Percentiles rank a stretch among this genome's conserved stretches.
Evolutionary conservation across 768 basidiomycete genomes (phyloP).

Genomic region (Favolaschia claudopus): DNA sequence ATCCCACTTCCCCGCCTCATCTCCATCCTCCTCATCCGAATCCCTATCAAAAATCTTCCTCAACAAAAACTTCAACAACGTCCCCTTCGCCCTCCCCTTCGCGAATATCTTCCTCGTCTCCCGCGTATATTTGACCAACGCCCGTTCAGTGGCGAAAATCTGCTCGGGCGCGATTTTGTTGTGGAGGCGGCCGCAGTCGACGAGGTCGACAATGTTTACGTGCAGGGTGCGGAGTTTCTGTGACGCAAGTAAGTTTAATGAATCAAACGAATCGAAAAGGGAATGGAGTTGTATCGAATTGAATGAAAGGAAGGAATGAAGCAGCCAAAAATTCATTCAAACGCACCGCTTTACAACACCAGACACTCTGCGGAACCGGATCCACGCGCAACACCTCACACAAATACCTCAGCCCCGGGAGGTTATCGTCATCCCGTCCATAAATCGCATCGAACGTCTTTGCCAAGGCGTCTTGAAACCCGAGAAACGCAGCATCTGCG

Average conservation of each 20-base stretch:
- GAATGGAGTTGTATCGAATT: too few relatives aligned
- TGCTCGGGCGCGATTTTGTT: not conserved
- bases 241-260: too few relatives aligned
- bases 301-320: not conserved
- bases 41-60: not conserved
- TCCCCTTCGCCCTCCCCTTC: not conserved
- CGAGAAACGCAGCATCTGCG: slow-evolving; percentile 20
- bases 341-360: not conserved
- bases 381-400: slow-evolving; percentile 34
- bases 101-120: not conserved
- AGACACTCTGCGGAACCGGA: slow-evolving; percentile 27
- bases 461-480: slow-evolving; percentile 39
- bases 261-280: too few relatives aligned
- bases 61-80: not conserved
- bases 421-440: slow-evolving; percentile 39
- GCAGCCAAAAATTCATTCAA: not conserved
- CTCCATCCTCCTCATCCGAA: too few relatives aligned
- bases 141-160: not conserved
- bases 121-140: not conserved
- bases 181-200: not conserved
- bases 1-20: too few relatives aligned
- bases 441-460: slow-evolving; percentile 42
- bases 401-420: slow-evolving; percentile 39
- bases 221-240: not conserved
- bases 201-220: slow-evolving; percentile 10